Conservation (phyloP, 1,284 basidiomycete genomes). For the Cystobasidium slooffiae region DNA sequence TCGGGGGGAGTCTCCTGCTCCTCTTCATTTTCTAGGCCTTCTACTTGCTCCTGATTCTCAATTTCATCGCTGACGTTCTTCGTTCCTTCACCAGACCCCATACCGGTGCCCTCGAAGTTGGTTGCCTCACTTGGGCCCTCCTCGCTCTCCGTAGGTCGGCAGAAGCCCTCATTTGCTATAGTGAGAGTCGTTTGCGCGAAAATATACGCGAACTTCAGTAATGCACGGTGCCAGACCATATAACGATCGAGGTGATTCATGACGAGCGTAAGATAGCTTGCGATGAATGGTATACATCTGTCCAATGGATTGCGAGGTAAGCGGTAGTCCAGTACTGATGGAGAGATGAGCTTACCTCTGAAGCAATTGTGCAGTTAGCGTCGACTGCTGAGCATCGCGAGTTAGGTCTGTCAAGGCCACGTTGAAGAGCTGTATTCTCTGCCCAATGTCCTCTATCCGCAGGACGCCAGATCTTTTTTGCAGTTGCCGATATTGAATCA, state of each 20-base stretch:
- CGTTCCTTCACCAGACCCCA: conserved; percentile 81
- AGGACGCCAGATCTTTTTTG: neutral
- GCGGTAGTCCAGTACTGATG: too few relatives aligned
- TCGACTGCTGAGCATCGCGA: neutral
- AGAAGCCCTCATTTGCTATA: conserved; percentile 86
- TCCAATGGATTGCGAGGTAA: too few relatives aligned
- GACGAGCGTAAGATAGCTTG: conserved; percentile 6
- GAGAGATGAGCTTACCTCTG: neutral
- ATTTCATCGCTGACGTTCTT: conserved; percentile 92
- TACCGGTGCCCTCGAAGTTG: conserved; percentile 71
- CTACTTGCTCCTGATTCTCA: conserved; percentile 92
- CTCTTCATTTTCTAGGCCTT: conserved; percentile 82
- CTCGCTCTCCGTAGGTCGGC: conserved; percentile 67
- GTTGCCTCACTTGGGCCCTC: conserved; percentile 62
- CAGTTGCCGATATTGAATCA: neutral
- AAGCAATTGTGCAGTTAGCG: conserved; percentile 1
- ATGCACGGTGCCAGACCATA: conserved; percentile 70
- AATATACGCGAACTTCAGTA: conserved; percentile 84
- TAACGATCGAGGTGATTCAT: conserved; percentile 65
- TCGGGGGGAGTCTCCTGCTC: conserved; percentile 63
- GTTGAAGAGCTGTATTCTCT: neutral
- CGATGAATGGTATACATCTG: conserved; percentile 1
- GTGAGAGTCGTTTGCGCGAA: conserved; percentile 74
- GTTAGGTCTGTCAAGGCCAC: neutral
- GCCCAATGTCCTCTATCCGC: neutral